Conservation (phyloP, 139 green algal species). For the Micromonas commoda region DNA sequence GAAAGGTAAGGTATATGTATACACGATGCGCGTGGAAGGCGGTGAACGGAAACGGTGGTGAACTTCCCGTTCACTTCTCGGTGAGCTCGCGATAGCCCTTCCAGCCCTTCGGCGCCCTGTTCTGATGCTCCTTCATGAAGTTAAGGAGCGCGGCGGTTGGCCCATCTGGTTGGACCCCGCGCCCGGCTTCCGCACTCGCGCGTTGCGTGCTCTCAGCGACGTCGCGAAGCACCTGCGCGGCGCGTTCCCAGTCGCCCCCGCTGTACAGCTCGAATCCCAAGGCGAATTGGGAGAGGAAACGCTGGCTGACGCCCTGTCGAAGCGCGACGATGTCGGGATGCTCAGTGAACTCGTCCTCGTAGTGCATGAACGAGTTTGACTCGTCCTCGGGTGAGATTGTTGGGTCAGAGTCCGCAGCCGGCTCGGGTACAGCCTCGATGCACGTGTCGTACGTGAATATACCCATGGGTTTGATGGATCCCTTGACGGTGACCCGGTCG, state of each 20-base stretch:
- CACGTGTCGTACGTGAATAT: constrained; percentile 64
- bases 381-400: constrained; percentile 21
- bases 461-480: constrained; percentile 66
- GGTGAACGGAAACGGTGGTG: background rate
- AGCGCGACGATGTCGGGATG: constrained; percentile 52
- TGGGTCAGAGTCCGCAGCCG: background rate
- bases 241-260: constrained; percentile 15
- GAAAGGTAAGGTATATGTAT: background rate
- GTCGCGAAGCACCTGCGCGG: background rate
- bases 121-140: constrained; percentile 59
- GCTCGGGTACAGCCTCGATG: constrained; percentile 32
- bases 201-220: constrained; percentile 3
- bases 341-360: constrained; percentile 62
- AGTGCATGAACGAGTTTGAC: constrained; percentile 27
- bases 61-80: constrained; percentile 65
- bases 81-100: constrained; percentile 73
- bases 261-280: constrained; percentile 48
- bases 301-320: constrained; percentile 35
- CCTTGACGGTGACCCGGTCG: constrained; percentile 89
- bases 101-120: constrained; percentile 63
- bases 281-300: constrained; percentile 18
- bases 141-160: constrained; percentile 47
- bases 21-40: background rate
- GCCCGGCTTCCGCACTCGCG: background rate
- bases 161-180: constrained; percentile 42